A percentile compares a stretch with the other conserved stretches of the same genome.
Conservation (phyloP, 1,139 yeast genomes). For the Candida glucosophila region DNA sequence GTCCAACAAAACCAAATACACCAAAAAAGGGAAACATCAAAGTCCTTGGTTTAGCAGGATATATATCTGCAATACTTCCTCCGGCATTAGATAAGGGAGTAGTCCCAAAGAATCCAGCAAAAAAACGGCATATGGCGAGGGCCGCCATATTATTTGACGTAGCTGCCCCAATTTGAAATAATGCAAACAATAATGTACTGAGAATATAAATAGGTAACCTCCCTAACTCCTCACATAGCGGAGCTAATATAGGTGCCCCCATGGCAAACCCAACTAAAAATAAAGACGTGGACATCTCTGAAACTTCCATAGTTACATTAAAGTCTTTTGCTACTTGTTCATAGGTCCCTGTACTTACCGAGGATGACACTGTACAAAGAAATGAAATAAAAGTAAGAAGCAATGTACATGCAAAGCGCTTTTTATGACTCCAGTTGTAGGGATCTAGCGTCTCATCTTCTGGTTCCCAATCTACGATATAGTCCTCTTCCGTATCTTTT, state of each 20-base stretch:
- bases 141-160: slow-evolving; percentile 4
- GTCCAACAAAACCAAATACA: slow-evolving; percentile 5
- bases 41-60: slow-evolving; percentile 3
- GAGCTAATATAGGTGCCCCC: slow-evolving; percentile 5
- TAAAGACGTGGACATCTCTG: slow-evolving; percentile 4
- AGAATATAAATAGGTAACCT: slow-evolving; percentile 4
- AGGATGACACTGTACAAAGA: slow-evolving; percentile 3
- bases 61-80: slow-evolving; percentile 5
- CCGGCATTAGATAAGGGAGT: slow-evolving; percentile 5
- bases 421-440: slow-evolving; percentile 2
- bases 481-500: not conserved
- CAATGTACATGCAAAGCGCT: slow-evolving; percentile 3
- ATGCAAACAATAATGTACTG: slow-evolving; percentile 3
- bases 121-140: slow-evolving; percentile 4
- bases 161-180: slow-evolving; percentile 4
- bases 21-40: slow-evolving; percentile 4
- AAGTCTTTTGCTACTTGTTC: slow-evolving; percentile 2
- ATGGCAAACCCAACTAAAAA: slow-evolving; percentile 5
- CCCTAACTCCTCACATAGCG: slow-evolving; percentile 5
- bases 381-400: slow-evolving; percentile 2
- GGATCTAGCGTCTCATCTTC: slow-evolving; percentile 6
- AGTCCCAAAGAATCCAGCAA: slow-evolving; percentile 5
- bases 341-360: slow-evolving; percentile 5
- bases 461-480: slow-evolving; percentile 2
- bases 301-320: slow-evolving; percentile 4